Evolutionary conservation across 148 eudicot species (phyloP).

Genomic region (Oxyria digyna): DNA sequence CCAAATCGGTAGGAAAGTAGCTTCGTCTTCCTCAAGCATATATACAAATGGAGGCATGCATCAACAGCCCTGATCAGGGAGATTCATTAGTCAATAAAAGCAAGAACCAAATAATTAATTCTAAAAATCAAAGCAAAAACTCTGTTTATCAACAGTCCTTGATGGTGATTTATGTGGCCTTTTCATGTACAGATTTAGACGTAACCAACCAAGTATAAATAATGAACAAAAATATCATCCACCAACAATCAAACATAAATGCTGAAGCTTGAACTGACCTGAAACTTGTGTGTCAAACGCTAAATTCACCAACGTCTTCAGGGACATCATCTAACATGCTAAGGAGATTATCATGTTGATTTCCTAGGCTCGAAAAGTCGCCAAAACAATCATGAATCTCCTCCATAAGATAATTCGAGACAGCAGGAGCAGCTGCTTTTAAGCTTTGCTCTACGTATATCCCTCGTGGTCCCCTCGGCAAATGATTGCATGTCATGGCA

Average conservation of each 20-base stretch:
- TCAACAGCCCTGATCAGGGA: too few species aligned
- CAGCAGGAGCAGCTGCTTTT: neutral
- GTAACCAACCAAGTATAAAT: too few species aligned
- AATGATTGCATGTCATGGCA: conserved; percentile 26
- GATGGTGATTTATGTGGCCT: too few species aligned
- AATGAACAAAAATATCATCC: neutral
- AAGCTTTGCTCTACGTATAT: too few species aligned
- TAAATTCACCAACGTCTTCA: conserved; percentile 12
- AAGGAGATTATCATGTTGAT: conserved; percentile 13
- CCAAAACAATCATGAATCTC: conserved; percentile 27
- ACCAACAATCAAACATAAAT: too few species aligned
- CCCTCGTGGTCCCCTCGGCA: neutral
- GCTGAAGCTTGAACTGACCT: neutral
- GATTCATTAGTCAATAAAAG: too few species aligned
- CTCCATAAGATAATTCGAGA: conserved; percentile 31
- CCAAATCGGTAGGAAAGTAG: too few species aligned
- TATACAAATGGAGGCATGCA: neutral
- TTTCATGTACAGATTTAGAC: too few species aligned
- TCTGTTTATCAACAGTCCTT: too few species aligned
- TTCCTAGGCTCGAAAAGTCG: conserved; percentile 25
- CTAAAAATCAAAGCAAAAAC: too few species aligned
- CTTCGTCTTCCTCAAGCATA: too few species aligned
- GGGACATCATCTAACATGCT: conserved; percentile 30
- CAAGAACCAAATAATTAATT: too few species aligned
- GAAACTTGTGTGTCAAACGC: neutral